Evolutionary conservation across 108 stramenopile species (phyloP).

Genomic region (Pseudonitzschia pungens): DNA sequence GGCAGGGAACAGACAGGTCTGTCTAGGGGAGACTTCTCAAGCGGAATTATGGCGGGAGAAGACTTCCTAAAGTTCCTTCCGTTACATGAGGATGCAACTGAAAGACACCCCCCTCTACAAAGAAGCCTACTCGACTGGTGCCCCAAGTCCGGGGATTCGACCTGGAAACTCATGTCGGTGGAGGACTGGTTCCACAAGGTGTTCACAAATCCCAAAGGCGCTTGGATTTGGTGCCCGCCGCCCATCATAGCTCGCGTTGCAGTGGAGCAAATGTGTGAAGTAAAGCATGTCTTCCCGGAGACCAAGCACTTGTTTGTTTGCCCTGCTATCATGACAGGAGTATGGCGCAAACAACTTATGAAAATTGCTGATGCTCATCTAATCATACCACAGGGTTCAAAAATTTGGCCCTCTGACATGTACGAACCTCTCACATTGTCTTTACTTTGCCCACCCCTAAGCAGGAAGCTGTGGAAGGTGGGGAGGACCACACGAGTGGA

Average conservation of each 20-base stretch:
- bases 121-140: constrained; percentile 22
- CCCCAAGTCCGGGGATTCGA: neutral
- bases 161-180: constrained; percentile 7
- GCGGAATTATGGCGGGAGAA: constrained; percentile 26
- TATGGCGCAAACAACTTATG: constrained; percentile 32
- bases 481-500: constrained; percentile 1
- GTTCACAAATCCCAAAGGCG: neutral
- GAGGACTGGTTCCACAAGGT: constrained; percentile 27
- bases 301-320: constrained; percentile 37
- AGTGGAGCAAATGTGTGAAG: constrained; percentile 31
- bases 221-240: constrained; percentile 36
- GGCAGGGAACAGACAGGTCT: constrained; percentile 39
- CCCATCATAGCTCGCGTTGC: constrained; percentile 35
- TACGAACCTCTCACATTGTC: constrained; percentile 38
- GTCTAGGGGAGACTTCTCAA: constrained; percentile 32
- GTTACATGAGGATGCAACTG: constrained; percentile 21
- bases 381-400: constrained; percentile 14
- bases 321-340: constrained; percentile 42
- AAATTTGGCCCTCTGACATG: constrained; percentile 17
- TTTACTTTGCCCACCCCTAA: constrained; percentile 49
- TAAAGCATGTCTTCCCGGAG: constrained; percentile 29
- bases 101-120: constrained; percentile 26
- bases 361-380: constrained; percentile 30
- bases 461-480: constrained; percentile 37
- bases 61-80: constrained; percentile 30